phyloP scores from a whole-genome alignment of 192 early-diverging fungal species.

The Phlyctochytrium planicorne region DNA sequence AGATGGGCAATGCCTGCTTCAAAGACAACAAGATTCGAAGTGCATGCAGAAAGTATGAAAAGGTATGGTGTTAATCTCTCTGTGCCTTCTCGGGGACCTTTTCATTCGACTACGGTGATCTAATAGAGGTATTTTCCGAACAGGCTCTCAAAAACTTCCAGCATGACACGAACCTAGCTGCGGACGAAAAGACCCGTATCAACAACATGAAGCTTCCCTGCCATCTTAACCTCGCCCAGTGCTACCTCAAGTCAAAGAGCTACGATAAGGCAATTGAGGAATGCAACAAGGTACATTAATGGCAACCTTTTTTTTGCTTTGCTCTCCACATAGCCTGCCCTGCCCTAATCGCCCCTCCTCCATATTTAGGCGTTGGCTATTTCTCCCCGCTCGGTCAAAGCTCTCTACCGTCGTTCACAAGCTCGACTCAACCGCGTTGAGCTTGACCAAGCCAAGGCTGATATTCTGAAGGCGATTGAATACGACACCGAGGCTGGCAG shows the following conservation, averaged over 20 bases:
- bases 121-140: too few species aligned
- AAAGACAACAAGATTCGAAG: slow-evolving; percentile 18
- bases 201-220: slow-evolving; percentile 19
- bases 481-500: slow-evolving; percentile 5
- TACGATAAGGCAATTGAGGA: slow-evolving; percentile 8
- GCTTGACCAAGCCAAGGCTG: slow-evolving; percentile 14
- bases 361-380: slow-evolving; percentile 14
- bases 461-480: not conserved
- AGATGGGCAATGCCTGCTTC: slow-evolving; percentile 27
- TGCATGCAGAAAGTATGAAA: slow-evolving; percentile 18
- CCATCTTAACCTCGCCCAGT: slow-evolving; percentile 22
- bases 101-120: too few species aligned
- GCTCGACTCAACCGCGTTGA: slow-evolving; percentile 9
- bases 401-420: slow-evolving; percentile 22
- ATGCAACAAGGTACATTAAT: slow-evolving; percentile 7
- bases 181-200: slow-evolving; percentile 9
- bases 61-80: not conserved
- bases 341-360: too few species aligned
- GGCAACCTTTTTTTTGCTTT: not conserved
- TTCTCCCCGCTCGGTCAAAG: slow-evolving; percentile 20
- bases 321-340: not conserved
- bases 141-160: slow-evolving; percentile 19
- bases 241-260: slow-evolving; percentile 21
- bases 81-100: not conserved
- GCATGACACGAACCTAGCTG: slow-evolving; percentile 7